Conservation (phyloP, 345 rosid species). For the Rhizophora apiculata region DNA sequence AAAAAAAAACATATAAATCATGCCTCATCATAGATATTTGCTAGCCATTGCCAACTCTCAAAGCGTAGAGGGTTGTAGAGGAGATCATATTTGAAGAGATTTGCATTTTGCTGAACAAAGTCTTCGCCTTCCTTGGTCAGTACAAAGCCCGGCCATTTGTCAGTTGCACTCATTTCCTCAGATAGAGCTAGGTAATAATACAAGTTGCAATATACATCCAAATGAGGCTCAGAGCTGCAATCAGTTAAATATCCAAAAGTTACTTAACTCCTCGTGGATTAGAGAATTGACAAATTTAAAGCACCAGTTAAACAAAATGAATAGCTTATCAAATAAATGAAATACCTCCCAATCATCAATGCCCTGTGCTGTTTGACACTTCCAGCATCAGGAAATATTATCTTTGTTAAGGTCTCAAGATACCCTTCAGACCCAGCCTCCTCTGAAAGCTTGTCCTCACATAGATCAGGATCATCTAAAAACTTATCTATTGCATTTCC, state of each 20-base stretch:
- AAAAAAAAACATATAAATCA: conserved; percentile 19
- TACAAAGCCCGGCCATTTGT: conserved; percentile 98
- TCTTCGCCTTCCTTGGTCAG: conserved; percentile 98
- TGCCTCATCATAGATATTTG: conserved; percentile 92
- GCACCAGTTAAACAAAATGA: conserved; percentile 1
- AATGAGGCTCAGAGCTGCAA: conserved; percentile 81
- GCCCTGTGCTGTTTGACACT: conserved; percentile 64
- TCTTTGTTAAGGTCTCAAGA: conserved; percentile 62
- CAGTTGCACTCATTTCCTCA: conserved; percentile 93
- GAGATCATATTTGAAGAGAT: conserved; percentile 82
- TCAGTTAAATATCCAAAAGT: conserved; percentile 1
- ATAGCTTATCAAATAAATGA: conserved; percentile 10
- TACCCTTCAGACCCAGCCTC: conserved; percentile 85
- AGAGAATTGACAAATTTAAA: background rate
- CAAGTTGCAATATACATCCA: conserved; percentile 79
- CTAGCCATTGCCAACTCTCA: conserved; percentile 96
- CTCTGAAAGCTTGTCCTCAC: conserved; percentile 81
- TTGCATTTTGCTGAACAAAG: conserved; percentile 88
- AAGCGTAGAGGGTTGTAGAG: conserved; percentile 83
- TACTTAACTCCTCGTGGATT: no score
- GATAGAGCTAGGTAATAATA: conserved; percentile 84
- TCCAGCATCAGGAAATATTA: conserved; percentile 53
- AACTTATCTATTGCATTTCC: conserved; percentile 79
- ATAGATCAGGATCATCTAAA: conserved; percentile 74
- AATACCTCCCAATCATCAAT: conserved; percentile 55